Base-by-base conservation (phyloP, 352 stramenopile species). In the Globisporangium apiculatum region DNA sequence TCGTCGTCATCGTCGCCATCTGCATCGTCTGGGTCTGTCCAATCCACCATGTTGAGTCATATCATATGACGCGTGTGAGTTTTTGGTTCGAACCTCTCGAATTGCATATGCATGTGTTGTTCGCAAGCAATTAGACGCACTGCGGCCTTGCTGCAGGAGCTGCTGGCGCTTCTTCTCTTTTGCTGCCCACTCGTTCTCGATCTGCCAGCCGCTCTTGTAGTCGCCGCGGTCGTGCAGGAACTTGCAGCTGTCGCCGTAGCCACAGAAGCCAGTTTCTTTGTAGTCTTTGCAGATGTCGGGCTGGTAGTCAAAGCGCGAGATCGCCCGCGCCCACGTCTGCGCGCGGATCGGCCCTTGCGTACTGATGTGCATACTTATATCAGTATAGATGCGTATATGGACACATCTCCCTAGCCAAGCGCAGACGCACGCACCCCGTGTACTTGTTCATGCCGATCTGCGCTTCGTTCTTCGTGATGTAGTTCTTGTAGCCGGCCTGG, bases 201-300 rank as follows among this genome's bases (percentile, higher is more conserved):
- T 91, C 70, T 99, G 89, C 96, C 95, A 99, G n/a, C 97, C 97
- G 47, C 71, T 94, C 72, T 99, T 97, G 64, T 98, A 99, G 66
- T 99, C 93, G 2, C 95, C 89, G n/a, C 97, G 86, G 67, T 99
- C 97, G 73, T 99, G 97, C 31, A 99, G 76, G 74, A 99, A 99
- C 65, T 98, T 99, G 66, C 96, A 99, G 60, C 75, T 89, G 50
- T 94, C 84, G 3, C 97, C 97, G 69, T 98, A 99, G 46, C 97
- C 96, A 64, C 97, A 99, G 71, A 99, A 99, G 35, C 97, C 97
- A 7, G 97, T 99, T 53, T 99, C 96, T 62, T 99, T 99, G 80
- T 99, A 99, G 72, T 99, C 97, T 68, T 99, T 99, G 75, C 97
- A 99, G 54, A 99, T 91, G 64, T 99, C 96, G 3, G 95, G 94